Conservation (phyloP, 345 rosid genomes). For the Linum lewisii region DNA sequence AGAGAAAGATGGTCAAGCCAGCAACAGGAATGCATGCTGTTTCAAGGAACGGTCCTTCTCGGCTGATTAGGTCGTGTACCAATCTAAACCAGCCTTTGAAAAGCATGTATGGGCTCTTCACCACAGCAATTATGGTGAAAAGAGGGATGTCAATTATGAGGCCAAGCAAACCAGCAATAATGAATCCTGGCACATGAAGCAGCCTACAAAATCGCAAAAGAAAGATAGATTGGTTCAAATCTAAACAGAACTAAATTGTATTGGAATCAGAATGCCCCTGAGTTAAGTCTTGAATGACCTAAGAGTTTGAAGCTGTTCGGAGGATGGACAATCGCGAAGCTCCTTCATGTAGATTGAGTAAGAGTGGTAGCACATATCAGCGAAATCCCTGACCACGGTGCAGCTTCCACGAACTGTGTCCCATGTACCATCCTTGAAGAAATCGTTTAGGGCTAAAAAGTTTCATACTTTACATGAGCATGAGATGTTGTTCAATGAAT, state of each 20-base stretch:
- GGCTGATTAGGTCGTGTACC: conserved; percentile 54
- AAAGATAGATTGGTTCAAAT: not conserved
- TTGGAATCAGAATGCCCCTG: too few relatives aligned
- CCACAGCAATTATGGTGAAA: conserved; percentile 48
- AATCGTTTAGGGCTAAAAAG: too few relatives aligned
- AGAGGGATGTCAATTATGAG: conserved; percentile 56
- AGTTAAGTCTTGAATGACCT: conserved; percentile 32
- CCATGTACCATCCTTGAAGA: conserved; percentile 92
- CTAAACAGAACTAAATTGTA: too few relatives aligned
- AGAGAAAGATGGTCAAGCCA: conserved; percentile 61
- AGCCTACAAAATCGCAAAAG: conserved; percentile 36
- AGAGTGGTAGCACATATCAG: conserved; percentile 65
- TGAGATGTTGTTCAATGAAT: not conserved
- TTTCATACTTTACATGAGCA: not conserved
- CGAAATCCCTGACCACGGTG: conserved; percentile 61
- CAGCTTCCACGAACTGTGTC: conserved; percentile 71
- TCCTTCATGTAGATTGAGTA: conserved; percentile 57
- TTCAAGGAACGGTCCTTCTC: conserved; percentile 77
- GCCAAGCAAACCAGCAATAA: conserved; percentile 61
- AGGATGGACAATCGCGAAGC: conserved; percentile 38
- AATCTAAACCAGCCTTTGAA: conserved; percentile 70
- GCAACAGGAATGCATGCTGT: conserved; percentile 76
- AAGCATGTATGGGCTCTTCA: conserved; percentile 70
- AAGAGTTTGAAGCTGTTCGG: conserved; percentile 46
- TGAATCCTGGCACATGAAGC: conserved; percentile 62